phyloP scores from a whole-genome alignment of 1,284 basidiomycete genomes.

The Trametes polyzona region DNA sequence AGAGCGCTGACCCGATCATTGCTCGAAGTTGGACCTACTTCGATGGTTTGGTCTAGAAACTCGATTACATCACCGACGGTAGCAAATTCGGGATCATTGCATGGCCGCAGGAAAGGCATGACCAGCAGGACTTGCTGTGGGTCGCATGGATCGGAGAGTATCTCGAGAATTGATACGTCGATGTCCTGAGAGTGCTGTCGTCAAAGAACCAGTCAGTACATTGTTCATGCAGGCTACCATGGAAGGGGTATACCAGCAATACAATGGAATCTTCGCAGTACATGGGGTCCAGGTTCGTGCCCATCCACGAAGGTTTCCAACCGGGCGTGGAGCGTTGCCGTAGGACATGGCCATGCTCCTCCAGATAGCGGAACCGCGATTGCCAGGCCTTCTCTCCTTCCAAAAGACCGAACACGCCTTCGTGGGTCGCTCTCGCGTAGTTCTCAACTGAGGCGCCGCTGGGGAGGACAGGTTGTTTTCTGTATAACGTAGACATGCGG shows the following conservation, averaged over 20 bases:
- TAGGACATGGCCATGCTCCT: slow-evolving; percentile 5
- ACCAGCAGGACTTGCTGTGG: slow-evolving; percentile 18
- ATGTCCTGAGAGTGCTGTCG: slow-evolving; percentile 18
- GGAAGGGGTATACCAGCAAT: background rate
- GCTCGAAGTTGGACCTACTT: slow-evolving; percentile 19
- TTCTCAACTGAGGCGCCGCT: too few species aligned
- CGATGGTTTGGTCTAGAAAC: slow-evolving; percentile 29
- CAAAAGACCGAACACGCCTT: too few species aligned
- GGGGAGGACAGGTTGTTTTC: too few species aligned
- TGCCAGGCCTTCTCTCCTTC: too few species aligned
- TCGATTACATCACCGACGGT: slow-evolving; percentile 31
- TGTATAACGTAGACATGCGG: too few species aligned
- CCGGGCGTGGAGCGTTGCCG: slow-evolving; percentile 2
- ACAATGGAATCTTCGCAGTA: slow-evolving; percentile 14
- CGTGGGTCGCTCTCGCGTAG: too few species aligned
- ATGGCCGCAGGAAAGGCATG: slow-evolving; percentile 29
- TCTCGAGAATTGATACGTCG: slow-evolving; percentile 23
- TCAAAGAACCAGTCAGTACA: too few species aligned
- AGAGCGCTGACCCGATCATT: background rate
- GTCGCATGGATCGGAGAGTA: slow-evolving; percentile 17
- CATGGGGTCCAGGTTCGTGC: slow-evolving; percentile 1
- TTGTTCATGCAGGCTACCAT: too few species aligned
- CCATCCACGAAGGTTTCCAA: slow-evolving; percentile 14
- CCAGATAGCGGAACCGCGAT: too few species aligned
- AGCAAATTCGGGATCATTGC: slow-evolving; percentile 26